Evolutionary conservation across 805 yeast genomes (phyloP).

Genomic region (Schwanniomyces occidentalis): DNA sequence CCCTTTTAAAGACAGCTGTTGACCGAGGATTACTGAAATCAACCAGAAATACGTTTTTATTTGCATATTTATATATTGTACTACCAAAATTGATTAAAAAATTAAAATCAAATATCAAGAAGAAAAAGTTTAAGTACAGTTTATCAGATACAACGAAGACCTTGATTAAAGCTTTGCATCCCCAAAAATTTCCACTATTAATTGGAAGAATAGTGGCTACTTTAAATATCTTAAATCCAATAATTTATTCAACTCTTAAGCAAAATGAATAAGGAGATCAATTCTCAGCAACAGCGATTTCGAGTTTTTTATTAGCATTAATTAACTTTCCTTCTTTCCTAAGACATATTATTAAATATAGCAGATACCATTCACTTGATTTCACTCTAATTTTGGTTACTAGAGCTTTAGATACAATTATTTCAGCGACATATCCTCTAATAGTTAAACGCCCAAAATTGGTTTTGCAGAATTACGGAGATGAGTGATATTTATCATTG

Average conservation of each 20-base stretch:
- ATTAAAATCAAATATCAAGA: constrained; percentile 7
- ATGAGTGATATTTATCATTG: constrained; percentile 29
- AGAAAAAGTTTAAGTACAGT: constrained; percentile 5
- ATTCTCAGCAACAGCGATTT: constrained; percentile 18
- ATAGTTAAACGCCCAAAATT: constrained; percentile 5
- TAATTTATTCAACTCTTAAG: constrained; percentile 7
- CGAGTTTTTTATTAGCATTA: constrained; percentile 30
- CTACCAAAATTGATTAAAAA: constrained; percentile 21
- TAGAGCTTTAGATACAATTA: constrained; percentile 34
- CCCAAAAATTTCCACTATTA: constrained; percentile 26
- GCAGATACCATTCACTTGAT: constrained; percentile 34
- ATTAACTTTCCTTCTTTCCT: constrained; percentile 33
- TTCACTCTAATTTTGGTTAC: constrained; percentile 35
- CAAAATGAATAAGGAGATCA: constrained; percentile 1
- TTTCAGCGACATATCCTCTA: constrained; percentile 18
- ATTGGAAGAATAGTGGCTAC: constrained; percentile 23
- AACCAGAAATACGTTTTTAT: constrained; percentile 20
- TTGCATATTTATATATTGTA: constrained; percentile 26
- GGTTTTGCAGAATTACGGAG: constrained; percentile 17
- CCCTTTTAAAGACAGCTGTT: neutral
- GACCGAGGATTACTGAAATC: constrained; percentile 6
- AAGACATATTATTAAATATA: constrained; percentile 26
- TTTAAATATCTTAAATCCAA: constrained; percentile 18
- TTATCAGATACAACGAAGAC: constrained; percentile 11
- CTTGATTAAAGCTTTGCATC: constrained; percentile 19